phyloP scores from a whole-genome alignment of 768 basidiomycete species.

The Neoboletus subvelutipes region DNA sequence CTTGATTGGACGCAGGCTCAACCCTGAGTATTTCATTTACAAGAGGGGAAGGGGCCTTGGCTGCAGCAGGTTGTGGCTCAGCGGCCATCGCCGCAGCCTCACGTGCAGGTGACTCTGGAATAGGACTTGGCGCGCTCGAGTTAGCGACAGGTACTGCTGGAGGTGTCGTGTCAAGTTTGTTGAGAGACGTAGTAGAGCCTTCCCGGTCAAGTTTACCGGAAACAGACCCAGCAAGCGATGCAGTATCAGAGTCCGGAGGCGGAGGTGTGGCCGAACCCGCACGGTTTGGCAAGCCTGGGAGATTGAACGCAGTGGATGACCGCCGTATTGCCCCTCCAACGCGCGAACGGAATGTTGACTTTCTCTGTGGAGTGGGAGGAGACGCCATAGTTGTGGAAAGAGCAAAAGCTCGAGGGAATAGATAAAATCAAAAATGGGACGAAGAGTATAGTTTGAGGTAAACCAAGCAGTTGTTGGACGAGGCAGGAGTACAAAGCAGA shows the following conservation, averaged over 20 bases:
- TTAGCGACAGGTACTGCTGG: slow-evolving; percentile 22
- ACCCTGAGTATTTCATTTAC: slow-evolving; percentile 28
- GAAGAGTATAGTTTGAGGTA: slow-evolving; percentile 8
- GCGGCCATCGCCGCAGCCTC: slow-evolving; percentile 46
- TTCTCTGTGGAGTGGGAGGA: slow-evolving; percentile 36
- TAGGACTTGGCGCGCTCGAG: slow-evolving; percentile 53
- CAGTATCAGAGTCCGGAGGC: slow-evolving; percentile 29
- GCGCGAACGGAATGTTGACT: slow-evolving; percentile 51
- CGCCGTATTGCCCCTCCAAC: slow-evolving; percentile 61
- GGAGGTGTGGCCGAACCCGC: slow-evolving; percentile 24
- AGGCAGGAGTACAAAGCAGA: slow-evolving; percentile 23
- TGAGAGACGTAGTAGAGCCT: slow-evolving; percentile 30
- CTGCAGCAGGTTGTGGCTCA: slow-evolving; percentile 23
- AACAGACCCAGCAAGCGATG: slow-evolving; percentile 25
- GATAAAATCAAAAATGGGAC: slow-evolving; percentile 8
- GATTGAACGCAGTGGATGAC: slow-evolving; percentile 53
- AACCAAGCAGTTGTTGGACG: slow-evolving; percentile 8
- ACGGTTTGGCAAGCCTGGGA: slow-evolving; percentile 37
- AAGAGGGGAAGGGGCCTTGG: slow-evolving; percentile 45
- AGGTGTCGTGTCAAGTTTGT: slow-evolving; percentile 35
- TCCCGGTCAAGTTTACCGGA: slow-evolving; percentile 32
- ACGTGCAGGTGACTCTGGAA: slow-evolving; percentile 66
- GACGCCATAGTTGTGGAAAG: slow-evolving; percentile 28
- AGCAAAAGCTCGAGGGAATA: background rate
- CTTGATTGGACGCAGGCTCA: slow-evolving; percentile 15